phyloP scores from a whole-genome alignment of 129 eudicot genomes.

The Saposhnikovia divaricata region DNA sequence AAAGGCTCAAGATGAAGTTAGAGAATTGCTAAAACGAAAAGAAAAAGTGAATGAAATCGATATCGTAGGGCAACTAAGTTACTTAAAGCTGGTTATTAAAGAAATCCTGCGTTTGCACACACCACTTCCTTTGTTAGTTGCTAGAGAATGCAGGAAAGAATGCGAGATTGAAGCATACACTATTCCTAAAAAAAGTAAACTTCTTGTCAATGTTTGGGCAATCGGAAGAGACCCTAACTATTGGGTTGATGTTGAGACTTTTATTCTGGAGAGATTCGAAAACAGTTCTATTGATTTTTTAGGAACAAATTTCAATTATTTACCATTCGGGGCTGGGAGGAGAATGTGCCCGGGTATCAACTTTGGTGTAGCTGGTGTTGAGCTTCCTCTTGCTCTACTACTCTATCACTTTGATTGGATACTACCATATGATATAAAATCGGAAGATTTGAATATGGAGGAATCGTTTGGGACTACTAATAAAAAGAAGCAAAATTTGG shows the following conservation, averaged over 20 bases:
- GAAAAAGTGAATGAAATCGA: neutral
- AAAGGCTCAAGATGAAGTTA: neutral
- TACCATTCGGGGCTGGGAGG: neutral
- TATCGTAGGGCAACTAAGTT: neutral
- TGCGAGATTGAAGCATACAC: slow-evolving; percentile 2
- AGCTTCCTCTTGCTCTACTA: neutral
- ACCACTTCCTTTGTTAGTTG: neutral
- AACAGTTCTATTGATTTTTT: neutral
- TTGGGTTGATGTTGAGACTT: neutral
- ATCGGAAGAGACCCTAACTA: neutral
- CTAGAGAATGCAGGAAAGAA: slow-evolving; percentile 7
- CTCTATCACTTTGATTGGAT: neutral
- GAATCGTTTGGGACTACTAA: neutral
- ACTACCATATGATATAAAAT: neutral
- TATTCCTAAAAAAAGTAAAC: neutral
- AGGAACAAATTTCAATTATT: neutral
- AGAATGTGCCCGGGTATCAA: neutral
- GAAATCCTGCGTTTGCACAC: neutral
- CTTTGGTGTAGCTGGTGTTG: slow-evolving; percentile 2
- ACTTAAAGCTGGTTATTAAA: neutral
- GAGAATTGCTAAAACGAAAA: neutral
- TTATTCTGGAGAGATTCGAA: neutral
- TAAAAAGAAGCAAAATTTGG: neutral
- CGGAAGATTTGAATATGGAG: slow-evolving; percentile 2
- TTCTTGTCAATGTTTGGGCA: neutral